Percentiles rank a stretch among this genome's conserved stretches.
phyloP scores from a whole-genome alignment of 768 basidiomycete species.

The Leccinellum rugosiceps region DNA sequence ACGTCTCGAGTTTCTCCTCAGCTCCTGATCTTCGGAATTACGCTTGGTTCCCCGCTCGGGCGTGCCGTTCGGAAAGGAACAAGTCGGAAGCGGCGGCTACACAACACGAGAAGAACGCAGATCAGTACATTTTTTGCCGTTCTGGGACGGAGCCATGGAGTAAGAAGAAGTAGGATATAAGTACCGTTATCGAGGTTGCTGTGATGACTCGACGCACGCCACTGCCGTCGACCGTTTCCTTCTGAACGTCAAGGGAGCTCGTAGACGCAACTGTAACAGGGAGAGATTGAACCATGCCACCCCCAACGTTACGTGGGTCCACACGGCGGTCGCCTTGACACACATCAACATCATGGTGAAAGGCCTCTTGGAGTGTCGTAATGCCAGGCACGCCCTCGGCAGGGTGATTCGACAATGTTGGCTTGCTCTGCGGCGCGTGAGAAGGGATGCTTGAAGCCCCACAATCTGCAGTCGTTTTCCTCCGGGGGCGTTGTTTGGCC shows the following conservation, averaged over 20 bases:
- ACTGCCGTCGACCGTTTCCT: conserved; percentile 13
- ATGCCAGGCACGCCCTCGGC: conserved; percentile 22
- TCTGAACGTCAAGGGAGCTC: conserved; percentile 11
- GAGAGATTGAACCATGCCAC: not conserved
- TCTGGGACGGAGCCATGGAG: conserved; percentile 9
- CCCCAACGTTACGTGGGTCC: conserved; percentile 14
- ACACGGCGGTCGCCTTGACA: conserved; percentile 11
- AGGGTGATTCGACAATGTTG: conserved; percentile 3
- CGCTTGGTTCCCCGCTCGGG: conserved; percentile 6
- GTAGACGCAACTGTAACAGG: not conserved
- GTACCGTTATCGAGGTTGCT: conserved; percentile 31
- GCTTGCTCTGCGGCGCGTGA: conserved; percentile 21
- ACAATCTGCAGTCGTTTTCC: conserved; percentile 24
- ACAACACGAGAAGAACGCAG: conserved; percentile 6
- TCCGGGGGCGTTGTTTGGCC: conserved; percentile 3
- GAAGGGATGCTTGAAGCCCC: conserved; percentile 17
- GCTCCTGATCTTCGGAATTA: conserved; percentile 12
- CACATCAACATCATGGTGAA: conserved; percentile 16
- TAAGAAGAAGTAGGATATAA: conserved; percentile 15
- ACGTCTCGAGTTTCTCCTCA: conserved; percentile 14
- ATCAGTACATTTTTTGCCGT: conserved; percentile 20
- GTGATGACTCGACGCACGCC: conserved; percentile 24
- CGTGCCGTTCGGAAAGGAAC: conserved; percentile 17
- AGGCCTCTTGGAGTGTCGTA: conserved; percentile 26
- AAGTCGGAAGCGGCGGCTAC: conserved; percentile 22